Evolutionary conservation across 768 basidiomycete species (phyloP), one percentile per base, ranked within the genome.

Genomic region (Tricholoma sp.): DNA sequence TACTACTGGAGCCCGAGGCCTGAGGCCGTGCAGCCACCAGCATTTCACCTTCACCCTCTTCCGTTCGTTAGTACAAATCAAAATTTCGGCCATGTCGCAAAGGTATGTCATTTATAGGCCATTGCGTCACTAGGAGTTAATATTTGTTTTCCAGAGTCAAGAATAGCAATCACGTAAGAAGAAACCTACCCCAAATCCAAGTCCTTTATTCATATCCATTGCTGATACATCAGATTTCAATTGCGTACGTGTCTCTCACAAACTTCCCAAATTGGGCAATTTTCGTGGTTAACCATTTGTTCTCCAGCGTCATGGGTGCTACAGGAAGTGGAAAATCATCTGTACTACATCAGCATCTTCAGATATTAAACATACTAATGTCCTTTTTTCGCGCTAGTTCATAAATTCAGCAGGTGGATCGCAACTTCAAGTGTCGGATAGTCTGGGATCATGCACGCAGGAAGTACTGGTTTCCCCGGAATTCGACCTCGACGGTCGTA

Each of bases 371-470:
- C 35, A 43, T 14, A 8, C 24, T 41, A 8, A 27, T 27, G 16
- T 24, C 34, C 11, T 41, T 10, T 18, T 14, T 7, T 9, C 31
- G 31, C 10, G 8, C 31, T 32, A 54, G 52, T 54, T 54, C 39
- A 54, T 54, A 21, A 54, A 54, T 27, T 37, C 41, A 19, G 39
- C 39, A 16, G 41, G 37, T 39, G 37, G 37, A 43, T 54, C 52
- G 7, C 16, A 41, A n/a, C 52, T 54, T 2, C 52, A 27, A n/a
- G 52, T 39, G 7, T 54, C 52, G n/a, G 22, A 39, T 8, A n/a
- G 27, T 27, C 39, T 54, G 16, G 22, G 24, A 4, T 54, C 52
- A 4, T 54, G 52, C 31, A 54, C 52, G 18, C 18, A 34, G 22
- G 39, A 54, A 18, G 39, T 54, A 3, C 11, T 4, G 3, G 16